These are phyloP conservation scores for Hyaloscypha bicolor DNA, from an alignment of 495 filamentous ascomycete species.

Conservation along the genomic window DNA sequence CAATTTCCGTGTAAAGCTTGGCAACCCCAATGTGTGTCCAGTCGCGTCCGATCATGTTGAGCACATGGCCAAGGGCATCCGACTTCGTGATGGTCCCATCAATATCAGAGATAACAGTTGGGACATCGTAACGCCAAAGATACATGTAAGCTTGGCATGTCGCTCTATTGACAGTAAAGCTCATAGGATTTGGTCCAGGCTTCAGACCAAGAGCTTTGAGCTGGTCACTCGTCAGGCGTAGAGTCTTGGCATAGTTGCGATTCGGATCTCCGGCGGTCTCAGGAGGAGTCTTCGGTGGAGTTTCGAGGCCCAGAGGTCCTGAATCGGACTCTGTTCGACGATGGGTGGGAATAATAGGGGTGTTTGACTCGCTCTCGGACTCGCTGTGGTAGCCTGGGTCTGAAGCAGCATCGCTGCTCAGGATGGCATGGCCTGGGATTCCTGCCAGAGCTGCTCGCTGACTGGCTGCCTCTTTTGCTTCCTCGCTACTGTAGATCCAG, in stretches of 20 bases:
- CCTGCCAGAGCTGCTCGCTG: slow-evolving; percentile 41
- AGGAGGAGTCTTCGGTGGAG: slow-evolving; percentile 78
- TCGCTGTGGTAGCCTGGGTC: slow-evolving; percentile 96
- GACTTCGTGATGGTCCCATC: slow-evolving; percentile 99
- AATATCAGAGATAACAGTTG: slow-evolving; percentile 97
- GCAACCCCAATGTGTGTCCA: slow-evolving; percentile 98
- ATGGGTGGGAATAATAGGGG: slow-evolving; percentile 40
- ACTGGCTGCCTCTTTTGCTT: slow-evolving; percentile 80
- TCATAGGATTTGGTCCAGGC: slow-evolving; percentile 84
- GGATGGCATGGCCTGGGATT: slow-evolving; percentile 37
- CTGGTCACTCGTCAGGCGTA: slow-evolving; percentile 95
- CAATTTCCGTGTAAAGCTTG: slow-evolving; percentile 95
- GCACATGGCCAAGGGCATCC: slow-evolving; percentile 93
- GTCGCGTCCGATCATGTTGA: slow-evolving; percentile 97
- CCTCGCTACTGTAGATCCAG: slow-evolving; percentile 98
- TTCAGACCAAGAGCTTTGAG: slow-evolving; percentile 84
- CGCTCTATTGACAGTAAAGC: slow-evolving; percentile 93
- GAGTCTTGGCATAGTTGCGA: slow-evolving; percentile 92
- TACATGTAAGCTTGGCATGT: slow-evolving; percentile 93
- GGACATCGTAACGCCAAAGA: slow-evolving; percentile 84
- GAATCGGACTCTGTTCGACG: slow-evolving; percentile 69
- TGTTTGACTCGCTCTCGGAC: slow-evolving; percentile 45
- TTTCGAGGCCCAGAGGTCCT: slow-evolving; percentile 65
- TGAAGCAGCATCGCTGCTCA: slow-evolving; percentile 75
- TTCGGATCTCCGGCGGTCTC: slow-evolving; percentile 64